Evolutionary conservation across 805 yeast species (phyloP).

Genomic region (Candida anglica): DNA sequence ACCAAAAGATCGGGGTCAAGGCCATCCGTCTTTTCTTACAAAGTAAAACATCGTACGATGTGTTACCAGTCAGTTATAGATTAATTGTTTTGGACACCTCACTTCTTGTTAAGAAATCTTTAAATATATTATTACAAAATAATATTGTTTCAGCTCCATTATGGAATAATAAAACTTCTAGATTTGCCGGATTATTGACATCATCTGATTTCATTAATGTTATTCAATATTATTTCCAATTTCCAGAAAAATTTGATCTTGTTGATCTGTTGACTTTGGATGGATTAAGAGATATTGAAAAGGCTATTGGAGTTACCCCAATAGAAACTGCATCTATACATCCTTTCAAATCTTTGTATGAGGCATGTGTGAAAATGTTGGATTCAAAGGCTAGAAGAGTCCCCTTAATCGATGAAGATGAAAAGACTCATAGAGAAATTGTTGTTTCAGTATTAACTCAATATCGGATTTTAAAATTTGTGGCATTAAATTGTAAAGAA

Average conservation of each 20-base stretch:
- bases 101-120: slow-evolving; percentile 80
- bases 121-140: slow-evolving; percentile 86
- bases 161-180: slow-evolving; percentile 85
- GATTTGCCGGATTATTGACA: slow-evolving; percentile 92
- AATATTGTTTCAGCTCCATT: slow-evolving; percentile 95
- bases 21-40: slow-evolving; percentile 82
- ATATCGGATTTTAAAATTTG: slow-evolving; percentile 92
- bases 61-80: slow-evolving; percentile 90
- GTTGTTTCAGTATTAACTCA: slow-evolving; percentile 95
- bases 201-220: slow-evolving; percentile 92
- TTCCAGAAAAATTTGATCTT: slow-evolving; percentile 82
- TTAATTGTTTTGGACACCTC: slow-evolving; percentile 92
- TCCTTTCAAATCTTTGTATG: slow-evolving; percentile 84
- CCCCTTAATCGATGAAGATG: slow-evolving; percentile 92
- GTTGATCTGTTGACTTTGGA: slow-evolving; percentile 83
- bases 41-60: slow-evolving; percentile 93
- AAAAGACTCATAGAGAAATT: slow-evolving; percentile 86
- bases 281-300: slow-evolving; percentile 82
- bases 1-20: slow-evolving; percentile 71
- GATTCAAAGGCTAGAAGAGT: slow-evolving; percentile 87
- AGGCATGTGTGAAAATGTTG: slow-evolving; percentile 90
- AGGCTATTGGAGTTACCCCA: slow-evolving; percentile 79
- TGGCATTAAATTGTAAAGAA: slow-evolving; percentile 93
- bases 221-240: slow-evolving; percentile 87
- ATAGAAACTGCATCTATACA: slow-evolving; percentile 85